Percentiles rank a stretch among this genome's conserved stretches.
phyloP scores from a whole-genome alignment of 2,329 filamentous ascomycete species.

The Penicillium hesseltinei region DNA sequence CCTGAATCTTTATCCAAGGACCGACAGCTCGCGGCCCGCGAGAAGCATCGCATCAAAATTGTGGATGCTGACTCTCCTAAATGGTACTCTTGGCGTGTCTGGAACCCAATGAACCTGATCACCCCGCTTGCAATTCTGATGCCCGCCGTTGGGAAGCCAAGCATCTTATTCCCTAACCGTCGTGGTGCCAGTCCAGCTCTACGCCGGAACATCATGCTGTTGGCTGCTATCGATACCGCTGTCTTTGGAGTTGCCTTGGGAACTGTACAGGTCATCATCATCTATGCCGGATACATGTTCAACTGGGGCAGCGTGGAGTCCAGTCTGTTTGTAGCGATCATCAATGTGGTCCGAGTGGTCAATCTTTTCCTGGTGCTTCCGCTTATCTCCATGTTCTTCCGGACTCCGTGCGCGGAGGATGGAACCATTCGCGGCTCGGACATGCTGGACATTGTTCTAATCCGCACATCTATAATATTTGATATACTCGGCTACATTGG shows the following conservation, averaged over 20 bases:
- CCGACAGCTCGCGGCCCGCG: constrained; percentile 67
- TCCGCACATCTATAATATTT: constrained; percentile 71
- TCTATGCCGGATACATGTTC: constrained; percentile 80
- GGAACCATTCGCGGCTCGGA: constrained; percentile 69
- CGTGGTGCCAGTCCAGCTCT: constrained; percentile 59
- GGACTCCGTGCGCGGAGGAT: constrained; percentile 40
- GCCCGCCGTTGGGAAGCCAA: constrained; percentile 52
- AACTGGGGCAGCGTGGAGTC: constrained; percentile 79
- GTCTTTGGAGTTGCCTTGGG: constrained; percentile 82
- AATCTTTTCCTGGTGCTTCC: constrained; percentile 75
- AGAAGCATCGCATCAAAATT: constrained; percentile 58
- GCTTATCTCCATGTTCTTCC: constrained; percentile 71
- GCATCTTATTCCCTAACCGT: constrained; percentile 44
- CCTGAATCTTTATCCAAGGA: constrained; percentile 81
- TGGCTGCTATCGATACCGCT: constrained; percentile 77
- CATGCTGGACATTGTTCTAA: constrained; percentile 70
- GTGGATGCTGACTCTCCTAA: constrained; percentile 32
- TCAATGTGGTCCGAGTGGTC: constrained; percentile 73
- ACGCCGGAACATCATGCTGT: constrained; percentile 75
- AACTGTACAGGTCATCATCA: constrained; percentile 72
- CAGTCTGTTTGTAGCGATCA: constrained; percentile 74
- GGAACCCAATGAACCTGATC: constrained; percentile 64
- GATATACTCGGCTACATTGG: constrained; percentile 75
- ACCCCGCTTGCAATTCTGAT: constrained; percentile 74
- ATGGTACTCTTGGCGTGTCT: constrained; percentile 31